A percentile compares a stretch with the other conserved stretches of the same genome.
Evolutionary conservation across 345 rosid species (phyloP).

Genomic region (Eucalyptus curtisii): DNA sequence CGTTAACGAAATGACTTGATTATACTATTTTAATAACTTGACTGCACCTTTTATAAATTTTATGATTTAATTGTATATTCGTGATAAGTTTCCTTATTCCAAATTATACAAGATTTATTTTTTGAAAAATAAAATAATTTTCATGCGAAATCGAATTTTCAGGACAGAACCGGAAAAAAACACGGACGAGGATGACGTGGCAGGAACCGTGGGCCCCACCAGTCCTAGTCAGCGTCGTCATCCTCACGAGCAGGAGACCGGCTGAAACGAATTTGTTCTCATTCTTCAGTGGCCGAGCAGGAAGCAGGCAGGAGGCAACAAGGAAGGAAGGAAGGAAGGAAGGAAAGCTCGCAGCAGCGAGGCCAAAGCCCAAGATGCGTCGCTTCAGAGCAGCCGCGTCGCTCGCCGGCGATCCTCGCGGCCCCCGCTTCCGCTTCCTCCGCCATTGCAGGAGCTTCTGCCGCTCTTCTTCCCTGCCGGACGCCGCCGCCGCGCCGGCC

Average conservation of each 20-base stretch:
- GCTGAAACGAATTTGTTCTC: neutral
- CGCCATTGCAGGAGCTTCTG: slow-evolving; percentile 13
- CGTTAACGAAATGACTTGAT: rapidly evolving
- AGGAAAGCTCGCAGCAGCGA: neutral
- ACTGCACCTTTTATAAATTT: rapidly evolving
- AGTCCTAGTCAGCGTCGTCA: neutral
- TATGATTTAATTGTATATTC: rapidly evolving
- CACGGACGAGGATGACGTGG: neutral
- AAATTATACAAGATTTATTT: no score
- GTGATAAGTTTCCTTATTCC: rapidly evolving
- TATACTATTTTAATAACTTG: rapidly evolving
- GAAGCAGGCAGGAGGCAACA: neutral
- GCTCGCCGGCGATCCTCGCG: slow-evolving; percentile 10
- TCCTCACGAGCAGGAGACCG: neutral
- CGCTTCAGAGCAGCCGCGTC: slow-evolving; percentile 7
- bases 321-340: neutral
- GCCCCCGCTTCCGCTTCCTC: neutral
- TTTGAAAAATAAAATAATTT: rapidly evolving
- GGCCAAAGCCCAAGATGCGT: slow-evolving; percentile 5
- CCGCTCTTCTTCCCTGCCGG: slow-evolving; percentile 18
- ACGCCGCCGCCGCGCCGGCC: slow-evolving; percentile 2
- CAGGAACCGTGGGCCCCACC: neutral
- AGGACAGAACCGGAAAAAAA: neutral
- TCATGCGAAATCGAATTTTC: neutral
- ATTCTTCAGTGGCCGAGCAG: neutral